Percentiles rank a stretch among this genome's conserved stretches.
Conservation (phyloP, 768 basidiomycete species). For the Amylocystis lapponica region DNA sequence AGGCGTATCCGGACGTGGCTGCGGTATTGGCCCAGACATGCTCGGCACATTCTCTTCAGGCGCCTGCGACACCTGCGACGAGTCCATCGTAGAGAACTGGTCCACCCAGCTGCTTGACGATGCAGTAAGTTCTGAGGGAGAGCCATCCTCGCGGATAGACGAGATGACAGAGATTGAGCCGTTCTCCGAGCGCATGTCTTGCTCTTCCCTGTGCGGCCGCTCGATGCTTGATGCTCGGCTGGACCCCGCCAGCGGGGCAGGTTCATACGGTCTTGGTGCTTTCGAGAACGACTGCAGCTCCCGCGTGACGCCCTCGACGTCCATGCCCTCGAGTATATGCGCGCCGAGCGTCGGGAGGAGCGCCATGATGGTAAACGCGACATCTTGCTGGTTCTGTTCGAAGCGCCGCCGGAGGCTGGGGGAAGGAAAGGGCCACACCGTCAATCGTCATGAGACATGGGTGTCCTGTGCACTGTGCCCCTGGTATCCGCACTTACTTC, state of each 20-base stretch:
- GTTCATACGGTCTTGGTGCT: conserved; percentile 16
- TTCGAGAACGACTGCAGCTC: conserved; percentile 45
- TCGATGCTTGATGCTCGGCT: conserved; percentile 34
- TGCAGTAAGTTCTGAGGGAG: conserved; percentile 25
- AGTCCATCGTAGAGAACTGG: conserved; percentile 24
- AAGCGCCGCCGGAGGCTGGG: conserved; percentile 67
- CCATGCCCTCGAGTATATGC: conserved; percentile 65
- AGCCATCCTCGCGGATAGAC: conserved; percentile 32
- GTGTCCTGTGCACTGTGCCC: not conserved
- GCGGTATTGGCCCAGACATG: not conserved
- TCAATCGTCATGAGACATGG: not conserved
- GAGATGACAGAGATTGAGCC: conserved; percentile 37
- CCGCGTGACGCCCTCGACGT: conserved; percentile 65
- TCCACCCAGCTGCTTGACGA: conserved; percentile 42
- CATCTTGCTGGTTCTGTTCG: conserved; percentile 69
- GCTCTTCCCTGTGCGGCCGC: conserved; percentile 19
- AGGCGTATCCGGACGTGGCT: not conserved
- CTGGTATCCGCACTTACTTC: conserved; percentile 41
- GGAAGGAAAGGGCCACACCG: not conserved
- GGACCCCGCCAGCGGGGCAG: conserved; percentile 13
- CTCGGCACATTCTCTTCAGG: not conserved
- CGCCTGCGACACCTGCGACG: conserved; percentile 8
- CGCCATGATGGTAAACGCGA: conserved; percentile 69
- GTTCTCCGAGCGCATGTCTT: conserved; percentile 39
- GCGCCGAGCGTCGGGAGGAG: conserved; percentile 60